Base-by-base conservation (phyloP, 345 rosid species). In the Erodium maritimum region DNA sequence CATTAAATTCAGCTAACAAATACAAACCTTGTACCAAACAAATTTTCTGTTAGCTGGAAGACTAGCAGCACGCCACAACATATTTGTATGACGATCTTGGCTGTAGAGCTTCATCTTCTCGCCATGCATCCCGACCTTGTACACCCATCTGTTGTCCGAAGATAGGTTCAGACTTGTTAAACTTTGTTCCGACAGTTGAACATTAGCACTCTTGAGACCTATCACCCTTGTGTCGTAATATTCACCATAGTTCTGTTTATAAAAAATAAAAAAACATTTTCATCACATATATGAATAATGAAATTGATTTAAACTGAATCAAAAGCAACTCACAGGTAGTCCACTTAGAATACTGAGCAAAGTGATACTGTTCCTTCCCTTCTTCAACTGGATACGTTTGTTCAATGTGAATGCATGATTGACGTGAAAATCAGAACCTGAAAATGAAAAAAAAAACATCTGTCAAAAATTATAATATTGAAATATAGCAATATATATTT, bases 21-120 rank as follows among this genome's bases (percentile, higher is more conserved):
- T 21, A 4, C 51, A 58, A 34, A 87, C 88, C 91, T 78, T 85
- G 66, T 88, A 88, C 93, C 85, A 85, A 19, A 80, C 60, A 61
- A 81, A 68, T 52, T 61, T 65, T 23, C 70, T 60, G 59, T 69
- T 56, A 1, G 71, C 50, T n/a, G 82, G 82, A 37, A 77, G 67
- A 17, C 59, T 29, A 17, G 52, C 23, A n/a, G 25, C 6, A 5
- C 66, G 7, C 79, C 81, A 86, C 23, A 56, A 50, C 21, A 22
- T 42, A 1, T 52, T 11, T 8, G 65, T 34, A 52, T 0, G 61
- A 10, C 48, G 55, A 21, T 52, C 7, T 21, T 57, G 54, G 25
- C 63, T 61, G 55, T 58, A 57, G 16, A 75, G 59, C 34, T 64
- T 67, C 50, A 59, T 55, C 25, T 25, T 18, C 8, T 65, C 73